Evolutionary conservation across 345 rosid genomes (phyloP).

Genomic region (Citrus sp.): DNA sequence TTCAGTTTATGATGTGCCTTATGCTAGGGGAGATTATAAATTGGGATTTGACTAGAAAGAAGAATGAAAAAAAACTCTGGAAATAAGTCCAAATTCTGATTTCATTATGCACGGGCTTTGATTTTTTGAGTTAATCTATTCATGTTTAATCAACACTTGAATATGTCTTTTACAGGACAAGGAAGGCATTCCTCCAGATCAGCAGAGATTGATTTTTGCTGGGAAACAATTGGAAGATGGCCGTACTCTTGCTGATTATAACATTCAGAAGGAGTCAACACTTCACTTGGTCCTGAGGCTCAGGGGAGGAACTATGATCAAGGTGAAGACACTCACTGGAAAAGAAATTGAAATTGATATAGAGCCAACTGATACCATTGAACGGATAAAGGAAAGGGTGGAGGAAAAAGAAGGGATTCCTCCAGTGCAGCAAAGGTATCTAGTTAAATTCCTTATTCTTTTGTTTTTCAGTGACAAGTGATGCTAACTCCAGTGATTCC

Average conservation of each 20-base stretch:
- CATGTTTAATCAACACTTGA: not conserved
- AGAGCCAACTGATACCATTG: slow-evolving; percentile 89
- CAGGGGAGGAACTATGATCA: slow-evolving; percentile 96
- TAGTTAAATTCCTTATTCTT: not conserved
- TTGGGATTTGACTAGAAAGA: not conserved
- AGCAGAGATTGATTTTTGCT: slow-evolving; percentile 91
- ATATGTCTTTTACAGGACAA: slow-evolving; percentile 53
- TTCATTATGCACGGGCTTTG: not conserved
- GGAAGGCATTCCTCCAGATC: slow-evolving; percentile 96
- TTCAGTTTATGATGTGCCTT: not conserved
- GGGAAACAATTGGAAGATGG: slow-evolving; percentile 98
- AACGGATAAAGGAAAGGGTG: slow-evolving; percentile 89
- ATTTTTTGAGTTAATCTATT: not conserved
- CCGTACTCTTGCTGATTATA: slow-evolving; percentile 81
- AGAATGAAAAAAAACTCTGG: not conserved
- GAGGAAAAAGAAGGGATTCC: slow-evolving; percentile 99
- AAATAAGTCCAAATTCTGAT: too few species aligned
- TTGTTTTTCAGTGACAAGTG: not conserved
- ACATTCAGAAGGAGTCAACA: slow-evolving; percentile 92
- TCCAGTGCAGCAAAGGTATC: slow-evolving; percentile 90
- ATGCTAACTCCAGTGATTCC: not conserved
- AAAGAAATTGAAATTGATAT: slow-evolving; percentile 95
- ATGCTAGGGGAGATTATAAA: not conserved
- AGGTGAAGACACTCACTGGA: slow-evolving; percentile 93
- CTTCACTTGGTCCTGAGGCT: slow-evolving; percentile 92